Evolutionary conservation across 768 basidiomycete genomes (phyloP).

Genomic region (Mycena belliarum): DNA sequence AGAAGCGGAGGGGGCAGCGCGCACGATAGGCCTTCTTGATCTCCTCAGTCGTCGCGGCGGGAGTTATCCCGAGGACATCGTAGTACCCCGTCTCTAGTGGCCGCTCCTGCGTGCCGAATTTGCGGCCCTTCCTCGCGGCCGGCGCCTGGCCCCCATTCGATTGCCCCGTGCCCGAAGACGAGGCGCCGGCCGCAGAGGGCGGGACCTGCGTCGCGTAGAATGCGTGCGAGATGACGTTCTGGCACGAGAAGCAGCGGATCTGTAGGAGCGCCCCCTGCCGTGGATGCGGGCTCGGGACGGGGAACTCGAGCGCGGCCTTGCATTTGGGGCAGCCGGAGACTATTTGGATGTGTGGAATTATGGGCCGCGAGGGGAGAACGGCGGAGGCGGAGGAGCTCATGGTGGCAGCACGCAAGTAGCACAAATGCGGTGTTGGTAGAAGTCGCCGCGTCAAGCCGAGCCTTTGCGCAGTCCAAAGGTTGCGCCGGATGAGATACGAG

Average conservation of each 20-base stretch:
- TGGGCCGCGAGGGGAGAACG: slow-evolving; percentile 62
- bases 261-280: slow-evolving; percentile 57
- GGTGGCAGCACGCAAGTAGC: slow-evolving; percentile 25
- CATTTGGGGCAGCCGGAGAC: slow-evolving; percentile 58
- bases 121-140: slow-evolving; percentile 54
- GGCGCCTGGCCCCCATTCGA: slow-evolving; percentile 27
- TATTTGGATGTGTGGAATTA: slow-evolving; percentile 63
- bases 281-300: slow-evolving; percentile 60
- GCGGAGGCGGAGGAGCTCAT: slow-evolving; percentile 48
- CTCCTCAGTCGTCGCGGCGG: slow-evolving; percentile 78
- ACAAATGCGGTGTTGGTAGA: slow-evolving; percentile 15
- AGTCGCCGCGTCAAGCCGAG: slow-evolving; percentile 17
- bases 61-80: slow-evolving; percentile 75
- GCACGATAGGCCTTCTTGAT: slow-evolving; percentile 90
- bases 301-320: slow-evolving; percentile 61
- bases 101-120: slow-evolving; percentile 86
- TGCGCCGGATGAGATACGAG: background rate
- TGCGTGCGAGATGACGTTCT: slow-evolving; percentile 56
- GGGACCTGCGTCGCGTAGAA: slow-evolving; percentile 69
- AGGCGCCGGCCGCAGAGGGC: slow-evolving; percentile 15
- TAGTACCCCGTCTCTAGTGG: slow-evolving; percentile 92
- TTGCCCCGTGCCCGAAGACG: slow-evolving; percentile 20
- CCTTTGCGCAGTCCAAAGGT: slow-evolving; percentile 13
- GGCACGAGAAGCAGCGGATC: slow-evolving; percentile 73
- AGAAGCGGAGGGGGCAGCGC: slow-evolving; percentile 24